Evolutionary conservation across 2,329 filamentous ascomycete genomes (phyloP).

Genomic region (Penicillium frequentans): DNA sequence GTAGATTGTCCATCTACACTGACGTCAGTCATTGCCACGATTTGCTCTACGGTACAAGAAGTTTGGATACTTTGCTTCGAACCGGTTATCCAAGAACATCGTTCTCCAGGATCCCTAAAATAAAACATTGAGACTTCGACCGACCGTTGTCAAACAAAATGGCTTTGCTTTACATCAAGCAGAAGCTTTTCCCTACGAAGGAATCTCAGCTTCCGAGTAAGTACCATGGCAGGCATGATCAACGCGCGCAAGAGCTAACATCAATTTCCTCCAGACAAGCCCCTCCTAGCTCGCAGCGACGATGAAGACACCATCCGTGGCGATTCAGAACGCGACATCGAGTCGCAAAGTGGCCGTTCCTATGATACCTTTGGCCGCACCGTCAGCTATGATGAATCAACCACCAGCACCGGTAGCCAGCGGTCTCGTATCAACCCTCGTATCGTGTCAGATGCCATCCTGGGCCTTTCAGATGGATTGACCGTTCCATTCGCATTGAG

Average conservation of each 20-base stretch:
- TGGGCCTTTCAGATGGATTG: conserved; percentile 74
- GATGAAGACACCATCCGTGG: conserved; percentile 23
- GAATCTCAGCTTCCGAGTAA: conserved; percentile 17
- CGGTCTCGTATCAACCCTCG: conserved; percentile 43
- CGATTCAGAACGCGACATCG: conserved; percentile 30
- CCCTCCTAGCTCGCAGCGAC: conserved; percentile 28
- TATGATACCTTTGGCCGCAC: conserved; percentile 35
- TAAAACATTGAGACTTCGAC: background rate
- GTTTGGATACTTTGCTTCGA: background rate
- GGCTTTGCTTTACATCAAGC: conserved; percentile 41
- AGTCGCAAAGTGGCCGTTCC: conserved; percentile 31
- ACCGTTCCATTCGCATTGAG: conserved; percentile 79
- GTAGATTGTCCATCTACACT: background rate
- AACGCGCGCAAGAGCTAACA: conserved; percentile 1
- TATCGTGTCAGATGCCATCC: conserved; percentile 61
- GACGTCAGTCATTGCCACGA: conserved; percentile 1
- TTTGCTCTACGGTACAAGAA: background rate
- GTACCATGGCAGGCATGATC: background rate
- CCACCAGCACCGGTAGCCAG: conserved; percentile 22
- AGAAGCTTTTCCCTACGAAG: conserved; percentile 34
- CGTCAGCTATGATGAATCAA: conserved; percentile 23
- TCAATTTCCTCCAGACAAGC: conserved; percentile 27
- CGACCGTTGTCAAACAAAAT: conserved; percentile 17
- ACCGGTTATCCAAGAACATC: background rate
- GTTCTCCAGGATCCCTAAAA: background rate